Conservation (phyloP, 805 yeast species). For the Candida loeiensis region DNA sequence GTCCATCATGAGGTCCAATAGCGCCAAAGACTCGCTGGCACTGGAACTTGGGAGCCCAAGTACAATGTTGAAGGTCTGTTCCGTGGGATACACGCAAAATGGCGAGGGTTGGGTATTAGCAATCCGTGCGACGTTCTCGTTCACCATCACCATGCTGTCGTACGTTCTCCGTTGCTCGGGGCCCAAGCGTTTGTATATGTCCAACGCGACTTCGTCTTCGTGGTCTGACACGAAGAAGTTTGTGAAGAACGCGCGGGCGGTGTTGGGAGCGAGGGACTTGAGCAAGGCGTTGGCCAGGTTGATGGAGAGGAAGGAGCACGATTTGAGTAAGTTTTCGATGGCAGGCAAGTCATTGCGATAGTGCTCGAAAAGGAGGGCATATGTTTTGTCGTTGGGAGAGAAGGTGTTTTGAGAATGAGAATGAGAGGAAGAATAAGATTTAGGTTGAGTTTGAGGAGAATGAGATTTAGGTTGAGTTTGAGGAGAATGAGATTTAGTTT, state of each 20-base stretch:
- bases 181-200: slow-evolving; percentile 20
- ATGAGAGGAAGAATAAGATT: too few species aligned
- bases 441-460: too few species aligned
- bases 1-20: slow-evolving; percentile 19
- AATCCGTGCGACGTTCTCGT: slow-evolving; percentile 15
- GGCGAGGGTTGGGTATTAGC: slow-evolving; percentile 9
- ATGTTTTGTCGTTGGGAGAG: neutral
- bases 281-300: slow-evolving; percentile 2
- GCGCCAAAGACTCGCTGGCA: neutral
- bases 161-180: slow-evolving; percentile 20
- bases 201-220: slow-evolving; percentile 10
- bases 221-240: slow-evolving; percentile 6
- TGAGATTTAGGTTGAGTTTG: too few species aligned
- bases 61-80: slow-evolving; percentile 24
- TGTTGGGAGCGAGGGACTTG: slow-evolving; percentile 10
- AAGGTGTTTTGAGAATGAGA: neutral
- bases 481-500: too few species aligned
- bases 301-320: too few species aligned
- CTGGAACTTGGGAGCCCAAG: slow-evolving; percentile 9
- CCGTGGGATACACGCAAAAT: slow-evolving; percentile 20
- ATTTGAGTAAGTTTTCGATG: too few species aligned
- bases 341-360: neutral
- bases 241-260: slow-evolving; percentile 10
- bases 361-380: neutral
- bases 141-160: slow-evolving; percentile 13